phyloP scores from a whole-genome alignment of 805 yeast genomes.

The Ogataea ramenticola region DNA sequence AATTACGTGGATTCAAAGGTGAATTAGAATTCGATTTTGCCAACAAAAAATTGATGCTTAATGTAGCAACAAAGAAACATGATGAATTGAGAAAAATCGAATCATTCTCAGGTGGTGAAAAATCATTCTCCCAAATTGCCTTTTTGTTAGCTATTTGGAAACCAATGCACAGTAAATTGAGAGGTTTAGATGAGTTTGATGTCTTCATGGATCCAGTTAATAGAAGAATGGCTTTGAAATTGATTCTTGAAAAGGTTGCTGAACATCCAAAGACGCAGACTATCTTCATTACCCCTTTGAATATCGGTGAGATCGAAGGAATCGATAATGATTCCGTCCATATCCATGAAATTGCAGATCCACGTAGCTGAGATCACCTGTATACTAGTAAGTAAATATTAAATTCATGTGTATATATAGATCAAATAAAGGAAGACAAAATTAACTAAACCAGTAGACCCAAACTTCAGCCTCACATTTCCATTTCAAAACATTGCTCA shows the following conservation, averaged over 20 bases:
- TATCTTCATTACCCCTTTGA: conserved; percentile 91
- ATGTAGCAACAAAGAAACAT: conserved; percentile 55
- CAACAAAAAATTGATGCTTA: conserved; percentile 42
- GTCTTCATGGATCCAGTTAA: conserved; percentile 96
- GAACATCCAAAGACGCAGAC: conserved; percentile 70
- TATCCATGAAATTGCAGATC: conserved; percentile 52
- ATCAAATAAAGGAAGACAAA: no score
- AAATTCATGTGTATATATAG: no score
- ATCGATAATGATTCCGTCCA: conserved; percentile 44
- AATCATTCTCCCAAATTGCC: conserved; percentile 88
- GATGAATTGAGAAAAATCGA: conserved; percentile 61
- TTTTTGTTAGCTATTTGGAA: conserved; percentile 86
- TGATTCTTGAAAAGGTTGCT: conserved; percentile 63
- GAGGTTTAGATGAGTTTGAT: conserved; percentile 94
- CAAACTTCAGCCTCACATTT: no score
- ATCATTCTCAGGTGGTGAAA: conserved; percentile 94
- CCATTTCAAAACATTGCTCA: no score
- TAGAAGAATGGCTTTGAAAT: conserved; percentile 67
- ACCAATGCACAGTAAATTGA: conserved; percentile 78
- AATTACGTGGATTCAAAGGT: conserved; percentile 69
- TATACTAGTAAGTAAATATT: no score
- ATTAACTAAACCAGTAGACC: no score
- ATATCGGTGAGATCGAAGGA: conserved; percentile 65
- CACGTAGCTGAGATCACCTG: conserved; percentile 8
- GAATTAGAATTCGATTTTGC: conserved; percentile 55